These are phyloP conservation scores for Dendrothele bispora DNA, from an alignment of 768 basidiomycete species.

Conservation along the genomic window DNA sequence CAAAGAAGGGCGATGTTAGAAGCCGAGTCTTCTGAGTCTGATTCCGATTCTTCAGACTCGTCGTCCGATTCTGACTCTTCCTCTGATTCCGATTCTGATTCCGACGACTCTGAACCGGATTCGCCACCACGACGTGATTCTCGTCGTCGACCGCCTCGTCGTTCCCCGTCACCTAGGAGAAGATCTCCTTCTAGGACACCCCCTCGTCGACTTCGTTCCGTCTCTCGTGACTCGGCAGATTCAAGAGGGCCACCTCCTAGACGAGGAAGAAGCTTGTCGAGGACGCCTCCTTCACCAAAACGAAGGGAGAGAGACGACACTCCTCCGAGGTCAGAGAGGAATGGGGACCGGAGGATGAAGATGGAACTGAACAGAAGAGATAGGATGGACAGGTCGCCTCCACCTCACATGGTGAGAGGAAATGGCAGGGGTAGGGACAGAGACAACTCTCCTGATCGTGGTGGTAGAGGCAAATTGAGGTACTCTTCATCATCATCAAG, in stretches of 20 bases:
- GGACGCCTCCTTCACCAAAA: constrained; percentile 23
- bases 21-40: constrained; percentile 50
- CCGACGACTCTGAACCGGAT: constrained; percentile 37
- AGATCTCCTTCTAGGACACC: constrained; percentile 34
- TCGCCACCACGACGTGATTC: constrained; percentile 30
- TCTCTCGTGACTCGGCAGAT: constrained; percentile 4
- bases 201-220: constrained; percentile 13
- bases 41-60: constrained; percentile 28
- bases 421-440: background rate
- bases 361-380: background rate
- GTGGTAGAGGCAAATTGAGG: background rate
- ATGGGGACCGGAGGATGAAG: background rate
- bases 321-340: constrained; percentile 3
- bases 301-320: constrained; percentile 10
- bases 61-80: constrained; percentile 29
- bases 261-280: constrained; percentile 29
- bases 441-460: background rate
- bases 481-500: constrained; percentile 1
- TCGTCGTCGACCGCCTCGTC: constrained; percentile 34
- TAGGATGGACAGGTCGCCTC: no score
- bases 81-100: constrained; percentile 34
- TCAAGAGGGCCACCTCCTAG: constrained; percentile 18
- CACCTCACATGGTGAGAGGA: background rate
- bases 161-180: constrained; percentile 10
- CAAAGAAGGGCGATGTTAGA: constrained; percentile 88